These are phyloP conservation scores for Coniochaeta prunicola DNA, from an alignment of 2,329 filamentous ascomycete genomes.

Conservation along the genomic window DNA sequence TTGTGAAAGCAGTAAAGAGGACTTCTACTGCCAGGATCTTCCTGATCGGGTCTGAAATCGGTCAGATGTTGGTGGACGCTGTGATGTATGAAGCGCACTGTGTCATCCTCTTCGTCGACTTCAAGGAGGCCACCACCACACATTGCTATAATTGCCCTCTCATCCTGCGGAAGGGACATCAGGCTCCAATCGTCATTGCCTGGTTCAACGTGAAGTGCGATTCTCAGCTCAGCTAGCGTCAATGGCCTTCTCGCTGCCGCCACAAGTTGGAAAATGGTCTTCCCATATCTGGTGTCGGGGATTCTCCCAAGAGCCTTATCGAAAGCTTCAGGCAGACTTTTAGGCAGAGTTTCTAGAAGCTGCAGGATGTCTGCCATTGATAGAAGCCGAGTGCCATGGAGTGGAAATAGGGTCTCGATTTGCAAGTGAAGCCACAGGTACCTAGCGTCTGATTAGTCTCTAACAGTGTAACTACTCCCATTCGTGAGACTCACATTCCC, in stretches of 20 bases:
- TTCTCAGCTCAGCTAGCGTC: not conserved
- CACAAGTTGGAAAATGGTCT: not conserved
- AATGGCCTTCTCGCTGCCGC: not conserved
- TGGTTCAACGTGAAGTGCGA: not conserved
- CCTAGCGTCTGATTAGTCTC: not conserved
- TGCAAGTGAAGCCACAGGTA: constrained; percentile 2
- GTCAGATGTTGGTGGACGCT: not conserved
- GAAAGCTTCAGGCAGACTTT: not conserved
- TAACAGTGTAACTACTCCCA: not conserved
- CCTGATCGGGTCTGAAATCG: not conserved
- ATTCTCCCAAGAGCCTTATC: not conserved
- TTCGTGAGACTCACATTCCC: not conserved
- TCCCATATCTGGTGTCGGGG: not conserved
- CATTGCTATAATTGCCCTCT: not conserved
- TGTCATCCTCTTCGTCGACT: constrained; percentile 2
- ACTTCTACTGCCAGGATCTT: no score
- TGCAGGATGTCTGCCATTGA: not conserved
- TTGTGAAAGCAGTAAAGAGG: no score
- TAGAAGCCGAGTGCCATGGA: not conserved
- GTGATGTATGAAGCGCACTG: not conserved
- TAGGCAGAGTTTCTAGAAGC: not conserved
- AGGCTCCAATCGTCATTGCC: not conserved
- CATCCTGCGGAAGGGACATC: not conserved
- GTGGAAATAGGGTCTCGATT: not conserved
- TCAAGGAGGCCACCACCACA: not conserved